Conservation (phyloP, 345 rosid species). For the Passiflora organensis region DNA sequence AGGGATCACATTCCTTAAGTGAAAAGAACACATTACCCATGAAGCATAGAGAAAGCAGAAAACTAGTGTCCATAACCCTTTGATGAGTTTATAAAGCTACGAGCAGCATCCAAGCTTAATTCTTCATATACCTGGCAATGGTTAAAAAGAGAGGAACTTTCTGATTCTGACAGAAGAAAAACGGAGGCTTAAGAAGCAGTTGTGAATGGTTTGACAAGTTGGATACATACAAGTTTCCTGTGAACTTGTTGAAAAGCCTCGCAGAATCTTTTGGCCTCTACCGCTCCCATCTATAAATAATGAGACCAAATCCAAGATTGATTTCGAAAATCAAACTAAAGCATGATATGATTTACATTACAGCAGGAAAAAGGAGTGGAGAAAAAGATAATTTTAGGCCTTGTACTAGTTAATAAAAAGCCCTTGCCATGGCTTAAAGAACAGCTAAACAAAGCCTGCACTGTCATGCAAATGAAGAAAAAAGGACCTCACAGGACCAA, state of each 20-base stretch:
- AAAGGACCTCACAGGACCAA: background rate
- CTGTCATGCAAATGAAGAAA: too few species aligned
- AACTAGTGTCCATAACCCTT: background rate
- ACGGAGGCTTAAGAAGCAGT: background rate
- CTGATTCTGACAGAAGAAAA: constrained; percentile 1
- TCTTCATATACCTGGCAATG: constrained; percentile 58
- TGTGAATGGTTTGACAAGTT: background rate
- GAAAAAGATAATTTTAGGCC: too few species aligned
- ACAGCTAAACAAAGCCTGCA: too few species aligned
- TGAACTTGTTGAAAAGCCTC: constrained; percentile 66
- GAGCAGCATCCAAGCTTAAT: constrained; percentile 57
- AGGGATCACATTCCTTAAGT: too few species aligned
- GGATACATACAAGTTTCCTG: constrained; percentile 57
- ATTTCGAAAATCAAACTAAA: too few species aligned
- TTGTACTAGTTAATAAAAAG: too few species aligned
- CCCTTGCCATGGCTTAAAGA: too few species aligned
- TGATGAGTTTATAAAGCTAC: constrained; percentile 29
- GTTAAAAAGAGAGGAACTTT: background rate
- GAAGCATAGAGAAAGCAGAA: too few species aligned
- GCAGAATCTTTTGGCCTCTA: constrained; percentile 75
- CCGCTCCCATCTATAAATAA: constrained; percentile 47
- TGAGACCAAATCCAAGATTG: too few species aligned
- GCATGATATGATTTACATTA: too few species aligned
- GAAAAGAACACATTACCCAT: too few species aligned
- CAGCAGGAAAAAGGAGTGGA: too few species aligned